Evolutionary conservation across 129 eudicot species (phyloP).

Genomic region (Flaveria bidentis): DNA sequence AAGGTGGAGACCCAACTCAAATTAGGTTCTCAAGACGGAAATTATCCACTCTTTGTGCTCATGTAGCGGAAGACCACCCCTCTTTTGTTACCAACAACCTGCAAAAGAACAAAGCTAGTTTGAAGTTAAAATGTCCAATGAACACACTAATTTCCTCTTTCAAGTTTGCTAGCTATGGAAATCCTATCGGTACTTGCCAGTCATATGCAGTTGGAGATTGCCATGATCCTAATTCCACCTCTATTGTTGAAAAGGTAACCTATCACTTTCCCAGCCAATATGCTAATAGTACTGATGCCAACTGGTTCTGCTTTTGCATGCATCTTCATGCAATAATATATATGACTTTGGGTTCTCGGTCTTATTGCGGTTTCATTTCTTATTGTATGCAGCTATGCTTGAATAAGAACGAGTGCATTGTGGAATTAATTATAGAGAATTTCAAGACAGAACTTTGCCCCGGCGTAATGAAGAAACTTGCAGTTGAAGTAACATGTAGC

Average conservation of each 20-base stretch:
- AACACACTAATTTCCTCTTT: constrained; percentile 53
- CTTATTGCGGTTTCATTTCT: constrained; percentile 11
- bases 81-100: constrained; percentile 41
- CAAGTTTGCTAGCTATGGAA: constrained; percentile 86
- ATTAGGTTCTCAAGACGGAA: constrained; percentile 71
- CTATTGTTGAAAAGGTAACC: constrained; percentile 62
- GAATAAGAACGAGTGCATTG: constrained; percentile 47
- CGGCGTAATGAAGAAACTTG: constrained; percentile 52
- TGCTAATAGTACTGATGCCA: not conserved
- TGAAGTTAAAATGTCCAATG: constrained; percentile 59
- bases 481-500: constrained; percentile 73
- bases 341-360: not conserved
- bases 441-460: constrained; percentile 59
- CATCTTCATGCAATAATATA: constrained; percentile 8
- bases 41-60: constrained; percentile 54
- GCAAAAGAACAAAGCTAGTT: constrained; percentile 37
- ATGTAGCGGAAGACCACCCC: constrained; percentile 75
- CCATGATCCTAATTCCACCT: constrained; percentile 70
- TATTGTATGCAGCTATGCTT: constrained; percentile 56
- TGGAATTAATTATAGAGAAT: constrained; percentile 51
- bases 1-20: constrained; percentile 93
- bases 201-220: constrained; percentile 69
- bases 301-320: not conserved
- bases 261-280: not conserved
- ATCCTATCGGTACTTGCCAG: constrained; percentile 72